These are phyloP conservation scores for Hygrocybe punicea DNA, from an alignment of 768 basidiomycete species.

Conservation along the genomic window DNA sequence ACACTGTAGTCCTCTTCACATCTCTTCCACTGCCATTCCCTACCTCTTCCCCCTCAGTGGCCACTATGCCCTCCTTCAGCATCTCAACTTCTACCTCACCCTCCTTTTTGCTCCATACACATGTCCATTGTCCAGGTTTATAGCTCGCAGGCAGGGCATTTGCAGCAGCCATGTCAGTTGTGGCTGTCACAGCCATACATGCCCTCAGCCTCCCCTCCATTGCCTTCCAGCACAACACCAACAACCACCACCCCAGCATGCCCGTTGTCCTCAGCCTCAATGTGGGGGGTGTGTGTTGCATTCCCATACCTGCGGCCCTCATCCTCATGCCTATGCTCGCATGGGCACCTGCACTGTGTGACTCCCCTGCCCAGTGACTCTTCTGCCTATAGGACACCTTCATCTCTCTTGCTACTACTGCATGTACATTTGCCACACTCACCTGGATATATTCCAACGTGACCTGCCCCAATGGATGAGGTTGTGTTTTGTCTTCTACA, in stretches of 20 bases:
- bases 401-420: neutral
- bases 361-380: neutral
- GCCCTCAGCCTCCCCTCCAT: neutral
- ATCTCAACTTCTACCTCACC: neutral
- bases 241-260: neutral
- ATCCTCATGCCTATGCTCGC: neutral
- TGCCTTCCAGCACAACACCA: neutral
- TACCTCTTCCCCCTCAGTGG: slow-evolving; percentile 1
- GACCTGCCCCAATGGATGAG: neutral
- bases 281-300: neutral
- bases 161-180: neutral
- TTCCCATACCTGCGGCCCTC: neutral
- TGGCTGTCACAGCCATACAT: neutral
- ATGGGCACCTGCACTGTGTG: neutral
- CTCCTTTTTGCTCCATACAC: slow-evolving; percentile 1
- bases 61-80: slow-evolving; percentile 6
- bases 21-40: neutral
- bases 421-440: neutral
- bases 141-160: slow-evolving; percentile 3
- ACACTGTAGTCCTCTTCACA: no score
- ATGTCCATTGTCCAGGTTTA: no score
- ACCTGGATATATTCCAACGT: neutral
- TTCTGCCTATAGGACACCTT: neutral
- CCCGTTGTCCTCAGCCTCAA: neutral
- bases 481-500: no score